phyloP scores from a whole-genome alignment of 2,329 filamentous ascomycete species.

The Dissoconium aciculare region DNA sequence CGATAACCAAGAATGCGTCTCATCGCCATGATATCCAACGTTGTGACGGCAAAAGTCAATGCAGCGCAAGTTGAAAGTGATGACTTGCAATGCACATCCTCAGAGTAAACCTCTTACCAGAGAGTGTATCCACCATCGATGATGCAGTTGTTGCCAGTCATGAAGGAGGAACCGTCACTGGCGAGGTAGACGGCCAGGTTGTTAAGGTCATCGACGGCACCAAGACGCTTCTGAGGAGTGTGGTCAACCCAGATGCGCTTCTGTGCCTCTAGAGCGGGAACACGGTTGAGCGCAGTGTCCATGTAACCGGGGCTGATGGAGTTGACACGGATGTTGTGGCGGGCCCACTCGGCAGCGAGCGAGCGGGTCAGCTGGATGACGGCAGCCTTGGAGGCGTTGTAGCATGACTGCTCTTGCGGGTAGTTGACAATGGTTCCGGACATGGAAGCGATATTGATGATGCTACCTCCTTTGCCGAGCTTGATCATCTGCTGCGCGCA shows the following conservation, averaged over 20 bases:
- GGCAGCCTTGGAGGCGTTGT: slow-evolving; percentile 72
- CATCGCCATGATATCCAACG: too few relatives aligned
- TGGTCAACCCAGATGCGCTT: slow-evolving; percentile 67
- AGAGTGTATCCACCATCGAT: slow-evolving; percentile 58
- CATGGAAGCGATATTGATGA: slow-evolving; percentile 61
- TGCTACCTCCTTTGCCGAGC: slow-evolving; percentile 54
- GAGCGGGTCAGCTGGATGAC: slow-evolving; percentile 67
- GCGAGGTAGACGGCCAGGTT: slow-evolving; percentile 63
- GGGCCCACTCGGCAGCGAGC: slow-evolving; percentile 71
- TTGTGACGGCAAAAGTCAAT: too few relatives aligned
- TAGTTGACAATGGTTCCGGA: slow-evolving; percentile 31
- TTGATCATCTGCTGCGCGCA: slow-evolving; percentile 47
- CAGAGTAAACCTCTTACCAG: slow-evolving; percentile 27
- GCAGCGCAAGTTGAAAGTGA: too few relatives aligned
- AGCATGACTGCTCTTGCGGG: slow-evolving; percentile 64
- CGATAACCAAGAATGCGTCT: too few relatives aligned
- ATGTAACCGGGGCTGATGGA: slow-evolving; percentile 76
- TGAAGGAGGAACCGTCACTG: slow-evolving; percentile 56
- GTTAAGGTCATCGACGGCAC: slow-evolving; percentile 61
- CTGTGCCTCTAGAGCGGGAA: slow-evolving; percentile 62
- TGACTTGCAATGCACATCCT: too few relatives aligned
- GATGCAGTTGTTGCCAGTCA: slow-evolving; percentile 61
- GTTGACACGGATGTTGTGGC: slow-evolving; percentile 68
- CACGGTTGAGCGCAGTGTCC: slow-evolving; percentile 69
- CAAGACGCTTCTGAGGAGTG: slow-evolving; percentile 60